These are phyloP conservation scores for Ophiosphaerella korrae DNA, from an alignment of 2,329 filamentous ascomycete species.

Conservation along the genomic window DNA sequence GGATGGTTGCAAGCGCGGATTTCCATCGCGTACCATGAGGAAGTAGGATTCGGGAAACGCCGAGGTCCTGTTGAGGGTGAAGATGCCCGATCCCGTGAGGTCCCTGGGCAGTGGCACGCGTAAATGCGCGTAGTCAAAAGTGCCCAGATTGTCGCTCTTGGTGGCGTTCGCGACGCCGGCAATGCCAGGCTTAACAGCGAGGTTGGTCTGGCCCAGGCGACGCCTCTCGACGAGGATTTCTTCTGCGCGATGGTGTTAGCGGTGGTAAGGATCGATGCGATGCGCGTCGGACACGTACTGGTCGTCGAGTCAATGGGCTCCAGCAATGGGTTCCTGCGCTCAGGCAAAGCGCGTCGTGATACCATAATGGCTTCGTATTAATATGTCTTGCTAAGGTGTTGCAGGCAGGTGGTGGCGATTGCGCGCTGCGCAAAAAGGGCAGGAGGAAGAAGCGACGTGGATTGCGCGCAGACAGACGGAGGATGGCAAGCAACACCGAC, in stretches of 20 bases:
- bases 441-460: conserved; percentile 17
- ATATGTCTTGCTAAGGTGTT: conserved; percentile 9
- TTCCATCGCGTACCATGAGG: conserved; percentile 70
- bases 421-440: conserved; percentile 35
- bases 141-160: conserved; percentile 74
- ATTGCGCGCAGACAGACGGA: conserved; percentile 14
- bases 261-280: conserved; percentile 22
- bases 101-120: conserved; percentile 91
- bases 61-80: conserved; percentile 69
- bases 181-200: conserved; percentile 80
- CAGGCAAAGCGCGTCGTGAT: conserved; percentile 59
- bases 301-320: conserved; percentile 64
- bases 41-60: conserved; percentile 87
- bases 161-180: conserved; percentile 72
- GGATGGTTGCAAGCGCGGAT: conserved; percentile 5
- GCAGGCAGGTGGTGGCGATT: conserved; percentile 12
- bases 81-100: conserved; percentile 85
- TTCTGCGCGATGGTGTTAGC: conserved; percentile 44
- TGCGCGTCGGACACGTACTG: conserved; percentile 59
- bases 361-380: conserved; percentile 36
- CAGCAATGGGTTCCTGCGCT: conserved; percentile 69
- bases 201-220: conserved; percentile 88
- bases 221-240: conserved; percentile 75
- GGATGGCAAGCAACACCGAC: conserved; percentile 9
- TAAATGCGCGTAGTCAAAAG: conserved; percentile 95